A percentile compares a stretch with the other conserved stretches of the same genome.
Conservation (phyloP, 768 basidiomycete genomes). For the Brasilioporus rufonigricans region DNA sequence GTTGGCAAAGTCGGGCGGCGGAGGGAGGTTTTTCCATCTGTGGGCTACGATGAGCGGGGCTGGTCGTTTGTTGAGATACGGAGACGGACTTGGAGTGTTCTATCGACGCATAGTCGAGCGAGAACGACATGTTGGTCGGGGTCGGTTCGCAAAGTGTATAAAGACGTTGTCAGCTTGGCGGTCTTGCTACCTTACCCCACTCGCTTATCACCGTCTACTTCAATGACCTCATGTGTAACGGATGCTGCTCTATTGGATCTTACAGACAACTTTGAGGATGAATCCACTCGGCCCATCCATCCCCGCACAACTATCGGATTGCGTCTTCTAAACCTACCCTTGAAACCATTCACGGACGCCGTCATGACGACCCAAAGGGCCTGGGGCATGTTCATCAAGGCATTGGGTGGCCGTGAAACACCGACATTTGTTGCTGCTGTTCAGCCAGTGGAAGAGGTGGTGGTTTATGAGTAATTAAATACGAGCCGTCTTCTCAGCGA, state of each 20-base stretch:
- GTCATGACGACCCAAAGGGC: background rate
- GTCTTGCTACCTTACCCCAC: no score
- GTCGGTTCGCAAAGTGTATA: no score
- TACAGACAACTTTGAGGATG: no score
- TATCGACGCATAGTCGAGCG: constrained; percentile 32
- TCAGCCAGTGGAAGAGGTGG: no score
- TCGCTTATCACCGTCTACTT: background rate
- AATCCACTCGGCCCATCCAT: background rate
- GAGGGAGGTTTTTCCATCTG: constrained; percentile 63
- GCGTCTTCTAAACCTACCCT: no score
- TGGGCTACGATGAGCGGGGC: background rate
- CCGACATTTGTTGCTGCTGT: background rate
- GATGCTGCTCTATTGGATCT: no score
- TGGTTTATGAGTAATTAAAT: no score
- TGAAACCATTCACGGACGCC: background rate
- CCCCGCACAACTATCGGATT: no score
- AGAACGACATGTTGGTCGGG: constrained; percentile 21
- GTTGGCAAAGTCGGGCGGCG: constrained; percentile 67
- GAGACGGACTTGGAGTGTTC: constrained; percentile 27
- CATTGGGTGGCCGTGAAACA: background rate
- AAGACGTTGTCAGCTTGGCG: no score
- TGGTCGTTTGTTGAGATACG: background rate
- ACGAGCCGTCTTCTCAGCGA: no score
- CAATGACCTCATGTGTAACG: background rate
- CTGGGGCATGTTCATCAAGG: background rate